phyloP scores from a whole-genome alignment of 1,284 basidiomycete genomes.

The Austroboletus novae-zelandiae region DNA sequence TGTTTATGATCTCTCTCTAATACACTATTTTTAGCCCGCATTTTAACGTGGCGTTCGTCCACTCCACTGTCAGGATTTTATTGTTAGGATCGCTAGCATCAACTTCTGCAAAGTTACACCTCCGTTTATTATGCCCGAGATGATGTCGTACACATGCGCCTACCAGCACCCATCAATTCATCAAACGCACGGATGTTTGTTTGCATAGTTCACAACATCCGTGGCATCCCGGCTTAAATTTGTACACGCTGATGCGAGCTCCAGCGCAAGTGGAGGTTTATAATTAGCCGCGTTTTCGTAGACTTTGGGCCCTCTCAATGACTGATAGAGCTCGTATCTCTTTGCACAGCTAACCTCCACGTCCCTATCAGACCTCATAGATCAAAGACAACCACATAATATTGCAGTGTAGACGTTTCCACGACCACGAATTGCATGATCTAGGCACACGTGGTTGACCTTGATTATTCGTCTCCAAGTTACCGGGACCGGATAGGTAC shows the following conservation, averaged over 20 bases:
- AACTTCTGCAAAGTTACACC: too few relatives aligned
- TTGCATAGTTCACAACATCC: neutral
- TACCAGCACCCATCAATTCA: neutral
- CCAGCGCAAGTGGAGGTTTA: neutral
- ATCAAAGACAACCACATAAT: neutral
- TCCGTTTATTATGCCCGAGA: too few relatives aligned
- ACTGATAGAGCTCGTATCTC: neutral
- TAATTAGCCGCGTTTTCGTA: slow-evolving; percentile 5
- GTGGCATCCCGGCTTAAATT: slow-evolving; percentile 2
- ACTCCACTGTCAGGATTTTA: neutral
- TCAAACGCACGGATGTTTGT: neutral
- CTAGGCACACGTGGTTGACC: neutral
- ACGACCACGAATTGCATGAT: neutral
- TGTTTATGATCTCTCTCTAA: neutral
- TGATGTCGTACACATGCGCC: neutral
- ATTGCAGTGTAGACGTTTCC: neutral
- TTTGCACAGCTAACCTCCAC: neutral
- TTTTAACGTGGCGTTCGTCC: slow-evolving; percentile 3
- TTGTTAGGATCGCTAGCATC: neutral
- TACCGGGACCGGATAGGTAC: slow-evolving; percentile 2
- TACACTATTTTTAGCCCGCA: slow-evolving; percentile 1
- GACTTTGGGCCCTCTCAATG: too few relatives aligned
- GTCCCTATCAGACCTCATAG: neutral
- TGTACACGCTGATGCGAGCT: neutral
- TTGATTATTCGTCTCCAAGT: slow-evolving; percentile 9